phyloP scores from a whole-genome alignment of 257 asterid genomes.

The Solanum microdontum region DNA sequence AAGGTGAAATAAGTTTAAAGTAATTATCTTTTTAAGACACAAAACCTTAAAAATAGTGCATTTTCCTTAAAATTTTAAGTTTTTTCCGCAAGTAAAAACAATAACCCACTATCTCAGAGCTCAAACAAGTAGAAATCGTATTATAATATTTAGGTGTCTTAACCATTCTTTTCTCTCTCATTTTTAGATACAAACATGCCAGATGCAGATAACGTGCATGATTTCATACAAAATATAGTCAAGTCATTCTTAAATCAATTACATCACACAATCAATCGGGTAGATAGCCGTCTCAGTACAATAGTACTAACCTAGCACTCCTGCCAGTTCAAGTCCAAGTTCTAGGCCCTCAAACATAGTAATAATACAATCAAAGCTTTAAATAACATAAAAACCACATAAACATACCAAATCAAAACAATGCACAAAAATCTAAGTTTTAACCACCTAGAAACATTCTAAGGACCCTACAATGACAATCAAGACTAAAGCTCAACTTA shows the following conservation, averaged over 20 bases:
- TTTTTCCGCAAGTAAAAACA: background rate
- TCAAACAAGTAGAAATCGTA: background rate
- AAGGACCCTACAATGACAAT: background rate
- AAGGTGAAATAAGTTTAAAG: background rate
- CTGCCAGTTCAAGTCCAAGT: accelerated
- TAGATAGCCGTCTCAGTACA: background rate
- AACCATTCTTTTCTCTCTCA: background rate
- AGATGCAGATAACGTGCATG: background rate
- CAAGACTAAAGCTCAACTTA: background rate
- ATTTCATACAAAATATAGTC: background rate
- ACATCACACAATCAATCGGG: background rate
- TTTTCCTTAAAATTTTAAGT: no score
- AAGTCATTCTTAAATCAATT: no score
- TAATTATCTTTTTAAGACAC: background rate
- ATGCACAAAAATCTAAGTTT: background rate
- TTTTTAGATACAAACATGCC: background rate
- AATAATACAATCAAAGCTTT: no score
- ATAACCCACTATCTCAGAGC: background rate
- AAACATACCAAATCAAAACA: background rate
- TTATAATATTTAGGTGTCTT: no score
- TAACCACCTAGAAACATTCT: background rate
- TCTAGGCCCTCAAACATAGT: background rate
- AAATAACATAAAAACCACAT: no score
- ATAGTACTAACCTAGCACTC: background rate
- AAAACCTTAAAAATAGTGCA: background rate